Evolutionary conservation across 768 basidiomycete genomes (phyloP), one percentile per base, ranked within the genome.

Genomic region (Lentinula boryana): DNA sequence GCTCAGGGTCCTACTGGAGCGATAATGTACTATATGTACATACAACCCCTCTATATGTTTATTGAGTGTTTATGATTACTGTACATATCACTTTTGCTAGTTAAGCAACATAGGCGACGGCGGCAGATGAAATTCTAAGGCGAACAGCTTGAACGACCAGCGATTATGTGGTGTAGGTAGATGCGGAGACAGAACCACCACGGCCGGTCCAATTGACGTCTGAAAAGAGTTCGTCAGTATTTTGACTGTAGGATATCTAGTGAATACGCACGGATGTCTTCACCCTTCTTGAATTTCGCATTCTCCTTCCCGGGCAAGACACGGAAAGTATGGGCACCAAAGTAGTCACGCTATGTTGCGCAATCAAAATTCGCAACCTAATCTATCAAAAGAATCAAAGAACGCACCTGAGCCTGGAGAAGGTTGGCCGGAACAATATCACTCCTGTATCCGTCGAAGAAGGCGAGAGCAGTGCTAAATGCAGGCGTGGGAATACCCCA

Each of bases 201-300:
- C 93, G 93, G 50, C 96, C 96, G 67, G 95, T 98, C 96, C 96
- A 98, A 83, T 97, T 98, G 78, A 96, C 81, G 78, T 99, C 96
- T 91, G 62, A 12, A 38, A 16, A 54, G 7, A 38, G 18, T 16
- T 8, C 32, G 33, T 63, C 16, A 54, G 62, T 58, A n/a, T 41
- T 56, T 59, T 31, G 59, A 15, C 9, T 43, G 13, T 68, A 61
- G 50, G 63, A 57, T 33, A 60, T 31, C 13, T 31, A 23, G 50
- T 10, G 32, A 55, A 51, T 49, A 85, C 92, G 68, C 72, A 93
- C 91, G 92, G 73, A 98, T 94, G 72, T 96, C 92, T 75, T 91
- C 78, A 71, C 85, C 89, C 61, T 83, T 68, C 76, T 86, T 84
- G 76, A 96, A 87, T 70, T 78, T 86, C 54, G 80, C 81, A 74